These are phyloP conservation scores for Acacia melanoxylon DNA, from an alignment of 306 rosid species.

Conservation along the genomic window DNA sequence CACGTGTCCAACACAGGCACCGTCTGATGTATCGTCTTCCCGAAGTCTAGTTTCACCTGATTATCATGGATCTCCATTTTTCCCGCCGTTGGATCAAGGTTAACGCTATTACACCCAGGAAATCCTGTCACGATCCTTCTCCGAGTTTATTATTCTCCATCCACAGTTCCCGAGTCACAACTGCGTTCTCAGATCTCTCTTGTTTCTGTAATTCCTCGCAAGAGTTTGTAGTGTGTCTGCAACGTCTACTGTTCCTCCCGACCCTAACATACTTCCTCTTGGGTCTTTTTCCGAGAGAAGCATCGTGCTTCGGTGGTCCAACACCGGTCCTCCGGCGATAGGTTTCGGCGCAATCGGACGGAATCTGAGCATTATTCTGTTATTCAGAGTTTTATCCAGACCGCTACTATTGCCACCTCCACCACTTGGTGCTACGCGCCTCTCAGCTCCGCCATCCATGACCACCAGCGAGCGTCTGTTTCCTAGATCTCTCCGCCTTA, in stretches of 20 bases:
- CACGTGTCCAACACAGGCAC: slow-evolving; percentile 44
- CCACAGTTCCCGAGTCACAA: slow-evolving; percentile 26
- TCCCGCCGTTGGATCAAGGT: slow-evolving; percentile 11
- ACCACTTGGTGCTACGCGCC: background rate
- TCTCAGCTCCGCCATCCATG: slow-evolving; percentile 35
- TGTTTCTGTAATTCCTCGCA: background rate
- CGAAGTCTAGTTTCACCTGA: background rate
- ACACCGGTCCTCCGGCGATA: background rate
- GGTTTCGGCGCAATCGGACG: slow-evolving; percentile 58
- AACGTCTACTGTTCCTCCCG: background rate
- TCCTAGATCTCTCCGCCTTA: background rate
- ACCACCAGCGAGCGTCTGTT: background rate
- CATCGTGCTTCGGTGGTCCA: background rate
- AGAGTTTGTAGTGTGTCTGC: background rate
- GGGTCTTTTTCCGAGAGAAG: background rate
- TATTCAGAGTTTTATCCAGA: slow-evolving; percentile 6
- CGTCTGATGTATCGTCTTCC: slow-evolving; percentile 18
- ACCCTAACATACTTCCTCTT: slow-evolving; percentile 51
- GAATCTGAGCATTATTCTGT: slow-evolving; percentile 39
- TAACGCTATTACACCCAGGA: slow-evolving; percentile 1
- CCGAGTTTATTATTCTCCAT: slow-evolving; percentile 12
- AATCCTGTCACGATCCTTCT: background rate
- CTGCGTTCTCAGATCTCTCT: background rate
- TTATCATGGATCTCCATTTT: slow-evolving; percentile 27
- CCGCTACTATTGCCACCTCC: background rate